Evolutionary conservation across 1,284 basidiomycete species (phyloP).

Genomic region (Ustilago nuda): DNA sequence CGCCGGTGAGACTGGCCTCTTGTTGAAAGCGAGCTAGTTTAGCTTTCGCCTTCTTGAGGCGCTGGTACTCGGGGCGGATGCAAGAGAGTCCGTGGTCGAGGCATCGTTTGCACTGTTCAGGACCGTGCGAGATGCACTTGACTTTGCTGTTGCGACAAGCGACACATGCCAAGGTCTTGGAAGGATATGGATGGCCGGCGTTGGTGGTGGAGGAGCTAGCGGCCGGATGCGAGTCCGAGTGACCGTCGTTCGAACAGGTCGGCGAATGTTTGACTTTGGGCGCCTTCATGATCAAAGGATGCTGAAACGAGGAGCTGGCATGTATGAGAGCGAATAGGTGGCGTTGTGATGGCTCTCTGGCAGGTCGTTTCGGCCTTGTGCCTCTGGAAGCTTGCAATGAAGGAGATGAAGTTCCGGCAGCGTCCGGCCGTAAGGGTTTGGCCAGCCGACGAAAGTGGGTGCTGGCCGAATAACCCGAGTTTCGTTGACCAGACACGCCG

Average conservation of each 20-base stretch:
- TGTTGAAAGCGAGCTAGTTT: conserved; percentile 39
- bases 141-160: conserved; percentile 49
- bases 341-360: not conserved
- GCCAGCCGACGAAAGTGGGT: conserved; percentile 1
- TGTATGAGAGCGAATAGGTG: not conserved
- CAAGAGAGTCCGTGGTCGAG: conserved; percentile 39
- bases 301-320: not conserved
- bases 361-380: not conserved
- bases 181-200: conserved; percentile 21
- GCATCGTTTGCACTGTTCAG: conserved; percentile 42
- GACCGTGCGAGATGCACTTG: conserved; percentile 42
- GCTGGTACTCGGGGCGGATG: conserved; percentile 44
- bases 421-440: not conserved
- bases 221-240: not conserved
- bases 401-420: not conserved
- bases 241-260: conserved; percentile 13
- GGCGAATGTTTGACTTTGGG: conserved; percentile 36
- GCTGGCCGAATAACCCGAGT: not conserved
- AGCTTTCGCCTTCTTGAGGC: conserved; percentile 43
- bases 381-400: not conserved
- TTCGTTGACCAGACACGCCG: not conserved
- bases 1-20: conserved; percentile 14
- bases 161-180: conserved; percentile 47
- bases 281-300: conserved; percentile 24
- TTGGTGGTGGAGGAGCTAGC: conserved; percentile 2